A percentile compares a stretch with the other conserved stretches of the same genome.
These are phyloP conservation scores for Nidularia sp. DNA, from an alignment of 768 basidiomycete species.

Conservation along the genomic window DNA sequence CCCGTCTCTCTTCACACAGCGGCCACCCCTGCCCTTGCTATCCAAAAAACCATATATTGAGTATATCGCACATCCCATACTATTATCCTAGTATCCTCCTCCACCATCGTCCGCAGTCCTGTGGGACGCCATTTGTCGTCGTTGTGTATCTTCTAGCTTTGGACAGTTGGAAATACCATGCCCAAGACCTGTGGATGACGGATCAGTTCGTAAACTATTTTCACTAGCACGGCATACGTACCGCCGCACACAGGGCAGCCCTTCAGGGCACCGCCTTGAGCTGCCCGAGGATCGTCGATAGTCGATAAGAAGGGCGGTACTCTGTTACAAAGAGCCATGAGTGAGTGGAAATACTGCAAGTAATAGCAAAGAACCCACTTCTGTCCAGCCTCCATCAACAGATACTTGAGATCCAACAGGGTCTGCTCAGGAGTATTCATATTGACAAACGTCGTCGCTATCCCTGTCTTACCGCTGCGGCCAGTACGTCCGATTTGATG, in stretches of 20 bases:
- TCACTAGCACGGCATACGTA: background rate
- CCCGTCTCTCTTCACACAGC: too few species aligned
- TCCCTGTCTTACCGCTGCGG: constrained; percentile 95
- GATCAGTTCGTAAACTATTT: constrained; percentile 1
- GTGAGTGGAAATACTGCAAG: background rate
- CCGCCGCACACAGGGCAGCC: constrained; percentile 98
- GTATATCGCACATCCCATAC: background rate
- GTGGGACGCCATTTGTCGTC: constrained; percentile 88
- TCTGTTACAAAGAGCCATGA: constrained; percentile 34
- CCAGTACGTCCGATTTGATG: constrained; percentile 99
- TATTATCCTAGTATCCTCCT: constrained; percentile 35
- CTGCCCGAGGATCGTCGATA: constrained; percentile 87
- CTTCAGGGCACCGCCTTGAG: constrained; percentile 70
- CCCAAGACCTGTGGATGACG: constrained; percentile 73
- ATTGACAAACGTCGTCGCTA: constrained; percentile 98
- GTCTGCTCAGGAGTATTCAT: constrained; percentile 98
- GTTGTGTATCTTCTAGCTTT: constrained; percentile 90
- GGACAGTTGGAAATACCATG: constrained; percentile 95
- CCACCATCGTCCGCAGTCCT: constrained; percentile 64
- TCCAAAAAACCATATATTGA: too few species aligned
- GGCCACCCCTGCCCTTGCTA: too few species aligned
- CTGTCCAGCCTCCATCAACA: constrained; percentile 96
- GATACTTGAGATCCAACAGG: constrained; percentile 91
- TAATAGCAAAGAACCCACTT: constrained; percentile 53
- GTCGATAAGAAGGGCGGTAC: constrained; percentile 90